Conservation (phyloP, 768 basidiomycete species). For the Pulveroboletus ravenelii region DNA sequence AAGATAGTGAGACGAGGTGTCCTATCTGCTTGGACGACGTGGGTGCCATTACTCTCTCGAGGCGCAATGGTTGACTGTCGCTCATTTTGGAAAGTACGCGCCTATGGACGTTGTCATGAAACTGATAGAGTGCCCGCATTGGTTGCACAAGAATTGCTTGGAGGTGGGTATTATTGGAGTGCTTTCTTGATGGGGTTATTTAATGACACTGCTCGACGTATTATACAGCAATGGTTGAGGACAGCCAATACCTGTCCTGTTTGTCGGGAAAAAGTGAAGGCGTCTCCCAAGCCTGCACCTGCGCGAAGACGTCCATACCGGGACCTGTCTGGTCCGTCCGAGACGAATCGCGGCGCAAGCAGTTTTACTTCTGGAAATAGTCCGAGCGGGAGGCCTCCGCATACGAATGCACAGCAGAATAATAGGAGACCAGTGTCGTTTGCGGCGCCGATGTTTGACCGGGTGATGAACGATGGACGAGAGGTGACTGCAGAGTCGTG, state of each 20-base stretch:
- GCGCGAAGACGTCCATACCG: slow-evolving; percentile 17
- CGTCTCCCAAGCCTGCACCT: slow-evolving; percentile 21
- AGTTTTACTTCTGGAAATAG: neutral
- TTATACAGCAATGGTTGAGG: slow-evolving; percentile 70
- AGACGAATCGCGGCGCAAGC: slow-evolving; percentile 6
- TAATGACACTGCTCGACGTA: slow-evolving; percentile 1
- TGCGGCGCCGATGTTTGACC: slow-evolving; percentile 18
- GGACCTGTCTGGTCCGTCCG: slow-evolving; percentile 1
- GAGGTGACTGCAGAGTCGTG: slow-evolving; percentile 1
- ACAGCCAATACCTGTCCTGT: slow-evolving; percentile 76
- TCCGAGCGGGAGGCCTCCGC: slow-evolving; percentile 2
- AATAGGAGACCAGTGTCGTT: slow-evolving; percentile 16
- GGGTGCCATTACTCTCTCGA: slow-evolving; percentile 24
- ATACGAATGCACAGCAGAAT: slow-evolving; percentile 5
- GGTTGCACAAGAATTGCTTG: slow-evolving; percentile 75
- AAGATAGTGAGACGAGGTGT: slow-evolving; percentile 67
- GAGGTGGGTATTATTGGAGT: slow-evolving; percentile 42
- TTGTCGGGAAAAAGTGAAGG: slow-evolving; percentile 59
- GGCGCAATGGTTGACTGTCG: neutral
- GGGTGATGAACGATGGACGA: slow-evolving; percentile 17
- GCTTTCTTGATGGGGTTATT: neutral
- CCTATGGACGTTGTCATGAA: slow-evolving; percentile 59
- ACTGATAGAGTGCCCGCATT: slow-evolving; percentile 68
- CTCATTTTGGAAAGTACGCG: slow-evolving; percentile 47
- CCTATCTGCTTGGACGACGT: slow-evolving; percentile 86